Evolutionary conservation across 225 moss, liverwort and hornwort genomes (phyloP).

Genomic region (Ulota crispa): DNA sequence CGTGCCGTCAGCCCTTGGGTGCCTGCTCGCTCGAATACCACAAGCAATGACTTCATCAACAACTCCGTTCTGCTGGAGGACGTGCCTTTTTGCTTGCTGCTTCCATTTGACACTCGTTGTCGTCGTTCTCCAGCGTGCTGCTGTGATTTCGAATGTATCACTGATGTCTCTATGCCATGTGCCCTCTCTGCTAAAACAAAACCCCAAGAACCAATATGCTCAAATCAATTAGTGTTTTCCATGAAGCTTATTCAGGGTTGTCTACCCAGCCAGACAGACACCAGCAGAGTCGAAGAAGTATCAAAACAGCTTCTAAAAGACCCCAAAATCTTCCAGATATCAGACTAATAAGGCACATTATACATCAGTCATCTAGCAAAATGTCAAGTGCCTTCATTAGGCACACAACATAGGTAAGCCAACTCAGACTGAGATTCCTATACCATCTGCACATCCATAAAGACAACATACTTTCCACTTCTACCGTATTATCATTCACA

Average conservation of each 20-base stretch:
- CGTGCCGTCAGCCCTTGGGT: conserved; percentile 69
- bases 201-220: neutral
- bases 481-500: neutral
- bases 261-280: neutral
- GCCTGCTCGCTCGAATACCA: conserved; percentile 54
- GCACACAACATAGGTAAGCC: neutral
- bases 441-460: neutral
- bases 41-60: conserved; percentile 45
- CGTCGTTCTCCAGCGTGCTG: neutral
- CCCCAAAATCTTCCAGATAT: neutral
- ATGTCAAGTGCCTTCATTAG: neutral
- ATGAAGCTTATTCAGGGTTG: neutral
- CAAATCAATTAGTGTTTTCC: neutral
- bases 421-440: neutral
- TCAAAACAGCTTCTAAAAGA: neutral
- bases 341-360: neutral
- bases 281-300: neutral
- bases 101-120: neutral
- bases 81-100: conserved; percentile 11
- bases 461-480: neutral
- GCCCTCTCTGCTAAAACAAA: conserved; percentile 27
- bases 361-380: neutral
- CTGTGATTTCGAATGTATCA: neutral
- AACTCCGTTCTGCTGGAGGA: conserved; percentile 19
- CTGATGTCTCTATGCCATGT: neutral